These are phyloP conservation scores for Oryza rufipogon DNA, from an alignment of 176 grass and related monocot genomes.

Conservation along the genomic window DNA sequence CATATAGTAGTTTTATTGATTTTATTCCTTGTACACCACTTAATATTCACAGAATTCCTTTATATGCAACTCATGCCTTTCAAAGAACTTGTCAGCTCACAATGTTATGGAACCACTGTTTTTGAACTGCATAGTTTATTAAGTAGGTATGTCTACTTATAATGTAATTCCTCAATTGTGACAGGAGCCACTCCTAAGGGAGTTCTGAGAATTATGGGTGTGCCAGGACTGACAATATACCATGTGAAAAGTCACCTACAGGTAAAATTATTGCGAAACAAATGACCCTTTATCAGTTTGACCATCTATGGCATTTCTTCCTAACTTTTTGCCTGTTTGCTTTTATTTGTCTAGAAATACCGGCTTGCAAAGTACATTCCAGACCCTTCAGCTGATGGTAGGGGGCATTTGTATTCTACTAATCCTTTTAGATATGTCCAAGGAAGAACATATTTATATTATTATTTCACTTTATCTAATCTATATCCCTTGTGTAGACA, in stretches of 20 bases:
- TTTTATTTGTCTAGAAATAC: slow-evolving; percentile 61
- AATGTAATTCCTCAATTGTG: slow-evolving; percentile 4
- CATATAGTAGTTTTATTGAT: not conserved
- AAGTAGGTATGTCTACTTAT: slow-evolving; percentile 12
- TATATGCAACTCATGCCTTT: not conserved
- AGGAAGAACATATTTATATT: not conserved
- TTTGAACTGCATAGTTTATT: not conserved
- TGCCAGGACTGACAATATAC: slow-evolving; percentile 79
- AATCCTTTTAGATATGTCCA: not conserved
- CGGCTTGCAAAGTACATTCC: slow-evolving; percentile 84
- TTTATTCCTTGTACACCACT: not conserved
- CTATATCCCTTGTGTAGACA: slow-evolving; percentile 35
- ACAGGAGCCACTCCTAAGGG: slow-evolving; percentile 87
- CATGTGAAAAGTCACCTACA: slow-evolving; percentile 94
- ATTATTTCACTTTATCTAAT: slow-evolving; percentile 1
- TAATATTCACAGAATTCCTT: not conserved
- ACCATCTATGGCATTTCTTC: not conserved
- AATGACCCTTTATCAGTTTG: slow-evolving; percentile 18
- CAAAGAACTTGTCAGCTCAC: not conserved
- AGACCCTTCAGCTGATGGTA: slow-evolving; percentile 70
- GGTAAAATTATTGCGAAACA: slow-evolving; percentile 48
- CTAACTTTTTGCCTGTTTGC: slow-evolving; percentile 12
- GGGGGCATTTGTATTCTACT: slow-evolving; percentile 19
- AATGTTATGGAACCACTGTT: not conserved
- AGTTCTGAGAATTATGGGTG: slow-evolving; percentile 77